Evolutionary conservation across 2,329 filamentous ascomycete species (phyloP).

Genomic region (Aspergillus felis): DNA sequence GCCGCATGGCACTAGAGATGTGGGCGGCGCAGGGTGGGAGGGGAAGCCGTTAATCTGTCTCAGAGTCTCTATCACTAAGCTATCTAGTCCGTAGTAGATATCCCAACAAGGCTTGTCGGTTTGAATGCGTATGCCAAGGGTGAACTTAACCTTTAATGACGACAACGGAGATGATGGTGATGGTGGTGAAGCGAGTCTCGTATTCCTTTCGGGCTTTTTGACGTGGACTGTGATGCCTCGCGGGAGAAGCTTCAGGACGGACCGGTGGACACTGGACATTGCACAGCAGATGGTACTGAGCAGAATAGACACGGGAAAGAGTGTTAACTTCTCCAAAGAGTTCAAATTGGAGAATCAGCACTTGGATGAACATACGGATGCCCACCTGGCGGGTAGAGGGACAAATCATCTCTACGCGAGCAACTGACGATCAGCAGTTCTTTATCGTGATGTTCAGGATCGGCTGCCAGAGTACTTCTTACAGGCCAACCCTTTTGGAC

Average conservation of each 20-base stretch:
- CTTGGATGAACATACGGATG: not conserved
- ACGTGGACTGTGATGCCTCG: too few species aligned
- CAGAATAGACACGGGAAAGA: not conserved
- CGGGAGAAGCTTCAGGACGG: not conserved
- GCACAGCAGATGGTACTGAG: not conserved
- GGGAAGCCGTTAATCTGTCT: not conserved
- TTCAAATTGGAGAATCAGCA: not conserved
- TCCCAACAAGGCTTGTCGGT: not conserved
- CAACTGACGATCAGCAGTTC: conserved; percentile 7
- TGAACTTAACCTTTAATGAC: not conserved
- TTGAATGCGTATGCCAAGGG: not conserved
- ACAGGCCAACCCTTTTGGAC: not conserved
- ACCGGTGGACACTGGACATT: not conserved
- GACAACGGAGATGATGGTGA: not conserved
- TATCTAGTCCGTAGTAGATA: not conserved
- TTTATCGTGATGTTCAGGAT: conserved; percentile 12
- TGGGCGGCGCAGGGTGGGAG: not conserved
- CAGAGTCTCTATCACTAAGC: not conserved
- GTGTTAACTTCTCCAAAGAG: not conserved
- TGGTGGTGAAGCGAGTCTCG: not conserved
- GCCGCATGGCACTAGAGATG: not conserved
- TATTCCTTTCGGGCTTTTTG: not conserved
- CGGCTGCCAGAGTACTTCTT: conserved; percentile 7
- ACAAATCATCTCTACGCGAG: not conserved
- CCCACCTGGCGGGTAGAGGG: not conserved